Percentiles rank a stretch among this genome's conserved stretches.
Evolutionary conservation across 371 early-diverging fungal species (phyloP).

Genomic region (Lichtheimia hyalospora): DNA sequence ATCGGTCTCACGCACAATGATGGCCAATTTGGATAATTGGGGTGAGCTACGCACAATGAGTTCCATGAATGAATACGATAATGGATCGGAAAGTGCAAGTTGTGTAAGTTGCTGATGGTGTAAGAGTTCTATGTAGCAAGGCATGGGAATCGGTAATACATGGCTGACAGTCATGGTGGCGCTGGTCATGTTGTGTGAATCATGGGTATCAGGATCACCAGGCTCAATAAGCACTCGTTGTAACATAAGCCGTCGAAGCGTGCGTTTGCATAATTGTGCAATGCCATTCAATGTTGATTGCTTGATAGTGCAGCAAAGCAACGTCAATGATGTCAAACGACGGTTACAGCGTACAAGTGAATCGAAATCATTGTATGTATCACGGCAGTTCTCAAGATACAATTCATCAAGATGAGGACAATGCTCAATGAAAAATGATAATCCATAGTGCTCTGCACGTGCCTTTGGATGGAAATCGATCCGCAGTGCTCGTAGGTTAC

Average conservation of each 20-base stretch:
- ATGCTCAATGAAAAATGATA: conserved; percentile 32
- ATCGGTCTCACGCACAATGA: conserved; percentile 34
- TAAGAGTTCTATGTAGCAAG: conserved; percentile 15
- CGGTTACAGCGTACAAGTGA: conserved; percentile 25
- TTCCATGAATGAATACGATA: conserved; percentile 21
- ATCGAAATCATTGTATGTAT: conserved; percentile 45
- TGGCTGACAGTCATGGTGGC: conserved; percentile 10
- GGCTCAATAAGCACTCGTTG: conserved; percentile 35
- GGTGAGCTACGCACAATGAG: conserved; percentile 28
- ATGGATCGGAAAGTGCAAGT: conserved; percentile 37
- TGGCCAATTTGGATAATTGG: conserved; percentile 32
- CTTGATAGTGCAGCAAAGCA: conserved; percentile 42
- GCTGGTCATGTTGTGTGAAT: conserved; percentile 10
- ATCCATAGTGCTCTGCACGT: conserved; percentile 42
- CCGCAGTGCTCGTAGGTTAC: conserved; percentile 35
- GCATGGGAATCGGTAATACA: conserved; percentile 22
- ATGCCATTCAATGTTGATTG: conserved; percentile 22
- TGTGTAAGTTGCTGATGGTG: conserved; percentile 21
- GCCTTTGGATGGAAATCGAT: conserved; percentile 44
- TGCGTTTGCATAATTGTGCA: conserved; percentile 10
- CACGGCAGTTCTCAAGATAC: conserved; percentile 44
- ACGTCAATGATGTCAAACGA: conserved; percentile 28
- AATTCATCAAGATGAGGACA: conserved; percentile 38
- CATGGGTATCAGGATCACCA: background rate
- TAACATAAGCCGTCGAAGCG: conserved; percentile 21